phyloP scores from a whole-genome alignment of 176 grass and related monocot species.

The Pontederia crassipes region DNA sequence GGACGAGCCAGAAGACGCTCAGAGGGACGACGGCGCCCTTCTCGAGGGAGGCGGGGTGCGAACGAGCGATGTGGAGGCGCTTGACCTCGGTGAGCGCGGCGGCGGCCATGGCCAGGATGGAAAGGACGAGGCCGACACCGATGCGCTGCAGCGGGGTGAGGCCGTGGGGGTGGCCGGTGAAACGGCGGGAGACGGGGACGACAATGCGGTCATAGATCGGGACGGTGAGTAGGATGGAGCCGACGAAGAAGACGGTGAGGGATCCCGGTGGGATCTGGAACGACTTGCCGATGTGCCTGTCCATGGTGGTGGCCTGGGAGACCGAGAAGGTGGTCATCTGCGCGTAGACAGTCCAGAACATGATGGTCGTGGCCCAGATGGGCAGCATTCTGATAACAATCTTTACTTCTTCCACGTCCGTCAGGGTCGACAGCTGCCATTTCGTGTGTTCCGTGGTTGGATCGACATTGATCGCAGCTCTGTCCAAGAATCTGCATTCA shows the following conservation, averaged over 20 bases:
- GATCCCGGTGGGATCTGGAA: conserved; percentile 5
- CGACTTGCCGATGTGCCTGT: conserved; percentile 1
- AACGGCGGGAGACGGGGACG: conserved; percentile 2
- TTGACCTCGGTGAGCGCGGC: conserved; percentile 11
- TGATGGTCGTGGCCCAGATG: conserved; percentile 62
- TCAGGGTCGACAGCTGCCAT: conserved; percentile 38
- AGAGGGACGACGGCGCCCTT: conserved; percentile 1
- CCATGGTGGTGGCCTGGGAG: conserved; percentile 10
- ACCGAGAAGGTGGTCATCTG: conserved; percentile 16
- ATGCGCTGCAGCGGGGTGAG: conserved; percentile 11
- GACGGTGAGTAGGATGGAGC: conserved; percentile 17
- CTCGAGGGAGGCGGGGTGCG: background rate
- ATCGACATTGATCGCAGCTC: background rate
- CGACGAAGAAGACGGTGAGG: conserved; percentile 16
- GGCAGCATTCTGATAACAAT: conserved; percentile 66
- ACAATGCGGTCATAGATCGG: conserved; percentile 4
- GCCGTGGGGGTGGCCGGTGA: conserved; percentile 5
- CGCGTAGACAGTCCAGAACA: conserved; percentile 18
- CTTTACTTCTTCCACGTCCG: conserved; percentile 82
- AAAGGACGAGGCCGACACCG: conserved; percentile 3
- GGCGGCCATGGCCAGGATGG: conserved; percentile 9
- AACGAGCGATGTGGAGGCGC: background rate
- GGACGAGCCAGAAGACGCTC: conserved; percentile 13
- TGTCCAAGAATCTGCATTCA: conserved; percentile 12
- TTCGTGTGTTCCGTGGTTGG: background rate